These are phyloP conservation scores for Bocquillonia castaneifolia DNA, from an alignment of 441 rosid genomes.

Conservation along the genomic window DNA sequence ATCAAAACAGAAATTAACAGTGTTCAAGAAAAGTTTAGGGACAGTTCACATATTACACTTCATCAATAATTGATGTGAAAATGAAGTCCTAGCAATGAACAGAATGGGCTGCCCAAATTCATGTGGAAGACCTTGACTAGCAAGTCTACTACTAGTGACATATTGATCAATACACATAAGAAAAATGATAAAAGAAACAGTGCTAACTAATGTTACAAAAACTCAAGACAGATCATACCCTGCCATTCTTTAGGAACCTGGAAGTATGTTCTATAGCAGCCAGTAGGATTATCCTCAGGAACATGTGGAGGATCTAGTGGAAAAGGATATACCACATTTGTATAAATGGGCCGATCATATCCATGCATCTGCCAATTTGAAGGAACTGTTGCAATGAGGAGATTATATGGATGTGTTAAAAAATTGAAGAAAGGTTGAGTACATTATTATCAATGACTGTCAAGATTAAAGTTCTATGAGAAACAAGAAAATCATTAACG, in stretches of 20 bases:
- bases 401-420: conserved; percentile 7
- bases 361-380: conserved; percentile 99
- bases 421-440: not conserved
- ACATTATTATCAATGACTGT: not conserved
- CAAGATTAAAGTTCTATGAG: not conserved
- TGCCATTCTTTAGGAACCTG: conserved; percentile 83
- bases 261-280: conserved; percentile 89
- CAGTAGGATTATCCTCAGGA: conserved; percentile 85
- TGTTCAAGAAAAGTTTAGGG: not conserved
- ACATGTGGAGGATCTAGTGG: conserved; percentile 75
- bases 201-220: conserved; percentile 9
- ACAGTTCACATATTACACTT: not conserved
- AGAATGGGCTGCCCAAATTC: not conserved
- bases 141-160: not conserved
- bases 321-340: conserved; percentile 79
- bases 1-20: conserved; percentile 24
- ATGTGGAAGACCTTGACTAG: not conserved
- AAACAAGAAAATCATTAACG: not conserved
- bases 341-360: conserved; percentile 88
- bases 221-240: conserved; percentile 42
- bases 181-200: conserved; percentile 10
- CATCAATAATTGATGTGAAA: not conserved
- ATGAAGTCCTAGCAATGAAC: not conserved
- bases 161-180: conserved; percentile 7
- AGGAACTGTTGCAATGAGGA: conserved; percentile 68